Conservation (phyloP, 164 flowering plant species). For the Chimonanthus salicifolius region DNA sequence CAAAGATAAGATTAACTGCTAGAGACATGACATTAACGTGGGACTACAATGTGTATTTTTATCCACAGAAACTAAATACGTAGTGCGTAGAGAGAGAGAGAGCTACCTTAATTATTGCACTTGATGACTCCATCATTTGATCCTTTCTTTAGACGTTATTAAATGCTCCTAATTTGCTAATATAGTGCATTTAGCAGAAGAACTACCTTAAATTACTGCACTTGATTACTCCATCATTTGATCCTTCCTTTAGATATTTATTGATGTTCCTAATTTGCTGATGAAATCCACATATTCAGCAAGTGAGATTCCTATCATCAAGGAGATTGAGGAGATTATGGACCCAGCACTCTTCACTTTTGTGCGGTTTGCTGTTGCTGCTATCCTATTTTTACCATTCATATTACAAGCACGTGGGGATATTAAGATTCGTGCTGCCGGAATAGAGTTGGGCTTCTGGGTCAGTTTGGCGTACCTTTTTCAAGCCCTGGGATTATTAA, state of each 20-base stretch:
- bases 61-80: too few species aligned
- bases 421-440: constrained; percentile 54
- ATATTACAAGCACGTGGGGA: constrained; percentile 46
- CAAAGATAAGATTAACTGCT: too few species aligned
- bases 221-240: neutral
- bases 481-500: constrained; percentile 72
- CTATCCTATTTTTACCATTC: constrained; percentile 74
- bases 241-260: neutral
- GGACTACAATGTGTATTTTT: too few species aligned
- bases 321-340: constrained; percentile 66
- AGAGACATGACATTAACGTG: too few species aligned
- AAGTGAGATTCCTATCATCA: constrained; percentile 69
- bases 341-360: constrained; percentile 71
- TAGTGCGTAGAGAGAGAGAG: neutral
- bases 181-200: neutral
- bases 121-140: neutral
- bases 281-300: constrained; percentile 39
- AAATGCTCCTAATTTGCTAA: constrained; percentile 2
- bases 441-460: constrained; percentile 83
- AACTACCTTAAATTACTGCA: neutral
- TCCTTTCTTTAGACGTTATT: neutral
- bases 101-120: neutral
- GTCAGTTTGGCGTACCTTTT: constrained; percentile 76
- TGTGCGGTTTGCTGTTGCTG: constrained; percentile 57
- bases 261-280: constrained; percentile 5